Conservation (phyloP, 2,329 filamentous ascomycete species). For the Penicillium paneum region DNA sequence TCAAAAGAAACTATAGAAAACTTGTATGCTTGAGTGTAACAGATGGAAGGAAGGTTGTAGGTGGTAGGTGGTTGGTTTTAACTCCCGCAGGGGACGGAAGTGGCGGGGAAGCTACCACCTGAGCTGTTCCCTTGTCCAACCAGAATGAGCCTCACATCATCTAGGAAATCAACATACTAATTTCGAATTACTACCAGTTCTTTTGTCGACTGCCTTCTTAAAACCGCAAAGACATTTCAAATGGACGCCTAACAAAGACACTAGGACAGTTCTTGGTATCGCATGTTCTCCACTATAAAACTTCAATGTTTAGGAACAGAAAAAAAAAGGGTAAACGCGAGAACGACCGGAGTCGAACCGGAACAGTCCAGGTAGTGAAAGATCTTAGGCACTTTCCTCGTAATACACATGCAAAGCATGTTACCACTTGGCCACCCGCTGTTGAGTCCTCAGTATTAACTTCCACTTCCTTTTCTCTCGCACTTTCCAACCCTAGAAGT, state of each 20-base stretch:
- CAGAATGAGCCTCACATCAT: background rate
- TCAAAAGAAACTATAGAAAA: background rate
- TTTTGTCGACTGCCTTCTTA: background rate
- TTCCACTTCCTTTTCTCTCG: background rate
- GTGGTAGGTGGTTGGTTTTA: slow-evolving; percentile 6
- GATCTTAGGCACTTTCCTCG: background rate
- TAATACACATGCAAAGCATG: background rate
- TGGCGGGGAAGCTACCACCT: slow-evolving; percentile 15
- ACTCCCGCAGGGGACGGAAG: background rate
- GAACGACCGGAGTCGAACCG: background rate
- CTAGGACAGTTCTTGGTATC: background rate
- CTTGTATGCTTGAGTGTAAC: background rate
- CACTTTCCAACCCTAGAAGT: background rate
- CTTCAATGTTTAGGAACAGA: background rate
- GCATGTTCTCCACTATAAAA: background rate
- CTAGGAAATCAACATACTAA: background rate
- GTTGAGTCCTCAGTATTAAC: background rate
- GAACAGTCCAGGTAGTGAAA: background rate
- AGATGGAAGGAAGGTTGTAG: background rate
- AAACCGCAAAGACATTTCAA: background rate
- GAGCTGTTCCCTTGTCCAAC: background rate
- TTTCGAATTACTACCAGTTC: background rate
- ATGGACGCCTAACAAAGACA: too few relatives aligned
- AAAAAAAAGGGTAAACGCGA: background rate
- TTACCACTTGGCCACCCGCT: background rate